A percentile compares a stretch with the other conserved stretches of the same genome.
These are phyloP conservation scores for Entomortierella beljakovae DNA, from an alignment of 192 early-diverging fungal species.

Conservation along the genomic window DNA sequence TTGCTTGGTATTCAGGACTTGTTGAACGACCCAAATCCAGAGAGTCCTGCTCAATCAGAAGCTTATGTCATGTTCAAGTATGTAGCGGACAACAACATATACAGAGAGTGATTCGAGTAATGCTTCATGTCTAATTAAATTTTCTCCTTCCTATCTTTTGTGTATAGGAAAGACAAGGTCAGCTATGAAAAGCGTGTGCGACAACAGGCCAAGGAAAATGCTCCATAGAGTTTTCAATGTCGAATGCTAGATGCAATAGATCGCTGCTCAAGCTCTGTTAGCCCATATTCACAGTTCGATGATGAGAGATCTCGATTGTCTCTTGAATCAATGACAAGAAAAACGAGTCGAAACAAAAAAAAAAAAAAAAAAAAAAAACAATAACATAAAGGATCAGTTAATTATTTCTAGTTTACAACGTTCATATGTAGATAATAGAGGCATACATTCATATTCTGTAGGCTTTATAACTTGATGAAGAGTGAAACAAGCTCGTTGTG, in stretches of 20 bases:
- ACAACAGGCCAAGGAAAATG: constrained; percentile 67
- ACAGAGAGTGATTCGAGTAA: constrained; percentile 21
- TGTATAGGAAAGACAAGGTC: constrained; percentile 56
- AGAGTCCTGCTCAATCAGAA: constrained; percentile 88
- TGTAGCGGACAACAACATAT: not conserved
- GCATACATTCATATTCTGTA: too few species aligned
- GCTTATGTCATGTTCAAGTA: constrained; percentile 84
- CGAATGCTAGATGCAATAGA: not conserved
- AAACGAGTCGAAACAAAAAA: too few species aligned
- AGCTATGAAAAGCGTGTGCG: constrained; percentile 69
- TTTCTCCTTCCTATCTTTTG: constrained; percentile 2
- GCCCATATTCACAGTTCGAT: not conserved
- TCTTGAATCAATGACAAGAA: too few species aligned
- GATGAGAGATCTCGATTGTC: not conserved
- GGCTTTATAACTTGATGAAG: too few species aligned
- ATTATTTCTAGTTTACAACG: too few species aligned
- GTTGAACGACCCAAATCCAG: constrained; percentile 91
- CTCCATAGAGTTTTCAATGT: constrained; percentile 23
- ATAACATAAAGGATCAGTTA: not conserved
- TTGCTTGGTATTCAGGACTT: constrained; percentile 93
- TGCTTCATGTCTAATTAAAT: constrained; percentile 48
- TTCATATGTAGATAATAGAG: too few species aligned
- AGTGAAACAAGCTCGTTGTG: too few species aligned
- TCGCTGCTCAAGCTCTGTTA: not conserved
- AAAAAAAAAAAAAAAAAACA: not conserved